phyloP scores from a whole-genome alignment of 177 flowering plant species.

The Vitis hybrid region DNA sequence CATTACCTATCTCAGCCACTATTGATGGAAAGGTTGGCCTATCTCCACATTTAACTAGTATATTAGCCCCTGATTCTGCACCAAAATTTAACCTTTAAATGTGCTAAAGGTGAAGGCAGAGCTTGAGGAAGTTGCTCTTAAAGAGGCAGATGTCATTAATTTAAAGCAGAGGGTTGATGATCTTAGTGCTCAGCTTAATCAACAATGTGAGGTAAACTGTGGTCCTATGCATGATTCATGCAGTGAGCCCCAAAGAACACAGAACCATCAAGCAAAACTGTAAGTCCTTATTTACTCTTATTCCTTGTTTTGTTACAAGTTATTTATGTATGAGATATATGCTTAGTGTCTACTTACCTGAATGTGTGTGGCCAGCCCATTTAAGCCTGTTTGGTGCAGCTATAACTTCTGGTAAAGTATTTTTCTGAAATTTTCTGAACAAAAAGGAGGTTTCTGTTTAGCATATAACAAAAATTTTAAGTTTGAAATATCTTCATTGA shows the following conservation, averaged over 20 bases:
- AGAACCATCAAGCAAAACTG: constrained; percentile 32
- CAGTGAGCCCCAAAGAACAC: constrained; percentile 26
- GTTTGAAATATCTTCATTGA: no score
- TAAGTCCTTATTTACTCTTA: constrained; percentile 24
- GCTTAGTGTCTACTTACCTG: background rate
- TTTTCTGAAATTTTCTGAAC: no score
- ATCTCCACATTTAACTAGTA: constrained; percentile 1
- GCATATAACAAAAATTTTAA: no score
- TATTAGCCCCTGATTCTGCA: background rate
- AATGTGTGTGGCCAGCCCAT: background rate
- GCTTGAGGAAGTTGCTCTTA: constrained; percentile 59
- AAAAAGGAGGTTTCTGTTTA: no score
- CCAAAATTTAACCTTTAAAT: constrained; percentile 16
- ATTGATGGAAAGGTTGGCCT: constrained; percentile 67
- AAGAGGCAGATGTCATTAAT: constrained; percentile 59
- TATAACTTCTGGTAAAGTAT: no score
- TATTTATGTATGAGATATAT: background rate
- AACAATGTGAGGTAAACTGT: constrained; percentile 40
- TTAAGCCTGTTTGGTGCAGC: no score
- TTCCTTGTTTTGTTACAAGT: background rate
- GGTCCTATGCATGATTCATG: constrained; percentile 27
- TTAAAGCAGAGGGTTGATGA: constrained; percentile 73
- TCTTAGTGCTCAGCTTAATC: constrained; percentile 54
- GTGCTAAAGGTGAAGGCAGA: constrained; percentile 62
- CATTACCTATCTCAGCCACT: constrained; percentile 27